Evolutionary conservation across 192 early-diverging fungal genomes (phyloP).

Genomic region (Coemansia sp.): DNA sequence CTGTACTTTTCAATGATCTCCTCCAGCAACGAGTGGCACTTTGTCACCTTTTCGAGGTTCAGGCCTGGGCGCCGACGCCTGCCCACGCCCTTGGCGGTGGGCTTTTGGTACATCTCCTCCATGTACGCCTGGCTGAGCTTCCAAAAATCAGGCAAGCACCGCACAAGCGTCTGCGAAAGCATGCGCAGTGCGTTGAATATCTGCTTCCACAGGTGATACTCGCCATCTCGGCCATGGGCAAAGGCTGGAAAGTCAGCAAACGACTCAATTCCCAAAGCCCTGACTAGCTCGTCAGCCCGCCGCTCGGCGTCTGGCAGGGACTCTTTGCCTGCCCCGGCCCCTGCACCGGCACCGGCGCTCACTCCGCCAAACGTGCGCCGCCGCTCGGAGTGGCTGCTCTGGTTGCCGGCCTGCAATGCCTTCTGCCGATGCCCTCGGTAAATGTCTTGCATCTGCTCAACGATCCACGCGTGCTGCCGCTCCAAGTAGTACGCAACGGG

Average conservation of each 20-base stretch:
- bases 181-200: conserved; percentile 67
- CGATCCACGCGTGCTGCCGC: conserved; percentile 84
- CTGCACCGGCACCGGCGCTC: neutral
- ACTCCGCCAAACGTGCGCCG: conserved; percentile 9
- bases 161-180: conserved; percentile 71
- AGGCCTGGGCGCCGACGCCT: conserved; percentile 44
- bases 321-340: conserved; percentile 1
- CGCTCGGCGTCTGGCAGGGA: conserved; percentile 22
- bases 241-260: conserved; percentile 42
- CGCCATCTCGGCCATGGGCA: conserved; percentile 39
- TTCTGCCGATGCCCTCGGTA: conserved; percentile 60
- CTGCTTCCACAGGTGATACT: conserved; percentile 68
- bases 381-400: conserved; percentile 26
- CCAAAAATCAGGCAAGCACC: conserved; percentile 90
- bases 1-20: conserved; percentile 49
- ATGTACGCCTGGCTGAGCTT: conserved; percentile 81
- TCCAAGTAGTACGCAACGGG: conserved; percentile 89
- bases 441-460: conserved; percentile 67
- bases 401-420: conserved; percentile 25
- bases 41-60: conserved; percentile 50
- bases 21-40: conserved; percentile 50
- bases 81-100: conserved; percentile 34
- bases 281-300: conserved; percentile 40
- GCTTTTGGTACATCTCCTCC: conserved; percentile 72
- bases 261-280: conserved; percentile 40